Base-by-base conservation (phyloP, 495 filamentous ascomycete genomes). In the Penicillium desertorum region DNA sequence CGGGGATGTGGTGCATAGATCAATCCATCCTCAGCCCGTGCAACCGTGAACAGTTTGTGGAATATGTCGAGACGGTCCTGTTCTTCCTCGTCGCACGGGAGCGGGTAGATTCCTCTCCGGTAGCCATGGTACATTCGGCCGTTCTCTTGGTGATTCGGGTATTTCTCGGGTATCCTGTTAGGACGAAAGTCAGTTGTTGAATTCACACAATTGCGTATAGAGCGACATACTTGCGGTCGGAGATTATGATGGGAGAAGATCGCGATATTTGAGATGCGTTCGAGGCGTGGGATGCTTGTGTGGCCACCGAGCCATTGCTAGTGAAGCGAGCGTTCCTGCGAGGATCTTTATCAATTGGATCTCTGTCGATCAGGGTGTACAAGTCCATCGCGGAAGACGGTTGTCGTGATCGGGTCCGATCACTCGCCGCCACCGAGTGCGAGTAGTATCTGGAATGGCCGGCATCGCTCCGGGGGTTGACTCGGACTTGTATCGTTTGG, bases 41-140 rank as follows among this genome's bases (percentile, higher is more conserved):
- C 86, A 6, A 89, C 83, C 11, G 83, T 73, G 66, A 89, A 87
- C 57, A 92, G 71, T 60, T 88, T 86, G 71, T 94, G 88, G 58
- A 89, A 85, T 37, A 91, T 86, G 60, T 94, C 90, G 49, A 92
- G 76, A 30, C 87, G 85, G 62, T 92, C 86, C 69, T 84, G 81
- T 65, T 94, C 90, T 48, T 74, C 69, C 77, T 80, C 76, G 48
- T 82, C 80, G 60, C 80, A 82, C 7, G 80, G 80, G 16, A 78
- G 68, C 64, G 79, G 68, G 58, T 81, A 82, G 4, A 76, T 64
- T 41, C 78, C 77, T 61, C 65, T 72, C 37, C 77, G 79, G 59
- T 70, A 82, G 27, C 71, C 71, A 63, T 80, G 77, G 62, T 81
- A 82, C 29, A 61, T 54, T 12, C 80, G 72, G 25, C 75, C 79